phyloP scores from a whole-genome alignment of 2,329 filamentous ascomycete species.

The Diaporthe velutina region DNA sequence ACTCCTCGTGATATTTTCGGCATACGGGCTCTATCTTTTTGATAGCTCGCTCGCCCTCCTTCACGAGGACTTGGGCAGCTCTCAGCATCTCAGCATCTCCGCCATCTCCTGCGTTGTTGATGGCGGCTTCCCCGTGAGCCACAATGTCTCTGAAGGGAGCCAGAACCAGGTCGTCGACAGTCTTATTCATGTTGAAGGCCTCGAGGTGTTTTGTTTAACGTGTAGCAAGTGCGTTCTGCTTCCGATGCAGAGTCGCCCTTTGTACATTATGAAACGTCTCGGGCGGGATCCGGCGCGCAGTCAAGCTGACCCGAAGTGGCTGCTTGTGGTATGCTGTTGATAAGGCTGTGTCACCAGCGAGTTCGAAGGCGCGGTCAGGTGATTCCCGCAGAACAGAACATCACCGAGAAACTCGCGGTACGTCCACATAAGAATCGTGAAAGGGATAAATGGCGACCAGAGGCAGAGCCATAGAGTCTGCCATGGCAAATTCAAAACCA shows the following conservation, averaged over 20 bases:
- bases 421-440: neutral
- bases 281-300: neutral
- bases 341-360: neutral
- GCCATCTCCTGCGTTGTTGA: conserved; percentile 51
- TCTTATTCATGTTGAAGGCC: conserved; percentile 10
- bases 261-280: neutral
- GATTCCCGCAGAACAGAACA: neutral
- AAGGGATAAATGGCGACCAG: neutral
- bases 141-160: conserved; percentile 36
- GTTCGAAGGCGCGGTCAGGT: neutral
- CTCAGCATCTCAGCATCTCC: conserved; percentile 59
- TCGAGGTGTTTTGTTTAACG: neutral
- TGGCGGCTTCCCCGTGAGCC: conserved; percentile 43
- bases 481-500: neutral
- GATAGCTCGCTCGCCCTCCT: conserved; percentile 53
- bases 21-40: conserved; percentile 66
- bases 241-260: too few species aligned
- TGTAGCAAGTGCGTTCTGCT: neutral
- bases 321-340: neutral
- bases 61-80: conserved; percentile 55
- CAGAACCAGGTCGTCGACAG: conserved; percentile 31
- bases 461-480: neutral
- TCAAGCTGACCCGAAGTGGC: conserved; percentile 18
- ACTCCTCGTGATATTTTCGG: conserved; percentile 61
- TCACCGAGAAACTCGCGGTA: neutral